These are phyloP conservation scores for Panaeolus cyanescens DNA, from an alignment of 768 basidiomycete species.

Conservation along the genomic window DNA sequence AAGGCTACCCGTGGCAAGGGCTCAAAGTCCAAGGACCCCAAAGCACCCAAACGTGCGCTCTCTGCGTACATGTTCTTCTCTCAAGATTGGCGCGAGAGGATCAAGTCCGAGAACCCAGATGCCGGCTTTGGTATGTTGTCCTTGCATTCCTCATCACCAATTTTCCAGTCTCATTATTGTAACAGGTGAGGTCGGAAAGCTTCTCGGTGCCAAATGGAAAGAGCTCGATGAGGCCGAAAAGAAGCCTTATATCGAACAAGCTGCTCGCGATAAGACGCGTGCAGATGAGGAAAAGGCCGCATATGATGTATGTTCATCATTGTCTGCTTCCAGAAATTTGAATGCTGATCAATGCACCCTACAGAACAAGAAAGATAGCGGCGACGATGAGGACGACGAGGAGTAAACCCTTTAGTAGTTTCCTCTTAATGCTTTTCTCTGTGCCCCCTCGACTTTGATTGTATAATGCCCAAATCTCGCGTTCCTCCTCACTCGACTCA, in stretches of 20 bases:
- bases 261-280: slow-evolving; percentile 83
- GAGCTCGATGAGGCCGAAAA: slow-evolving; percentile 90
- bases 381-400: slow-evolving; percentile 34
- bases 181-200: slow-evolving; percentile 89
- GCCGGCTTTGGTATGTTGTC: slow-evolving; percentile 77
- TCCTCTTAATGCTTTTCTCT: slow-evolving; percentile 2
- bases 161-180: background rate
- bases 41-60: slow-evolving; percentile 88
- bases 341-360: background rate
- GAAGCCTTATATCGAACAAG: slow-evolving; percentile 91
- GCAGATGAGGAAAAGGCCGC: slow-evolving; percentile 79
- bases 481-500: slow-evolving; percentile 9
- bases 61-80: slow-evolving; percentile 99
- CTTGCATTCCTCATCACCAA: slow-evolving; percentile 6
- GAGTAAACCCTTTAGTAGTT: slow-evolving; percentile 18
- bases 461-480: slow-evolving; percentile 5
- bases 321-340: background rate
- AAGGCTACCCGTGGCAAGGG: slow-evolving; percentile 42
- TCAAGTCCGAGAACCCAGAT: slow-evolving; percentile 95
- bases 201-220: slow-evolving; percentile 97
- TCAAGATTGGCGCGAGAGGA: slow-evolving; percentile 92
- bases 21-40: slow-evolving; percentile 67
- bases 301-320: slow-evolving; percentile 46
- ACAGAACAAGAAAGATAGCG: slow-evolving; percentile 27
- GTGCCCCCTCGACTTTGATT: slow-evolving; percentile 4